Evolutionary conservation across 129 eudicot species (phyloP), one percentile per base, ranked within the genome.

Genomic region (Gnaphalium uliginosum): DNA sequence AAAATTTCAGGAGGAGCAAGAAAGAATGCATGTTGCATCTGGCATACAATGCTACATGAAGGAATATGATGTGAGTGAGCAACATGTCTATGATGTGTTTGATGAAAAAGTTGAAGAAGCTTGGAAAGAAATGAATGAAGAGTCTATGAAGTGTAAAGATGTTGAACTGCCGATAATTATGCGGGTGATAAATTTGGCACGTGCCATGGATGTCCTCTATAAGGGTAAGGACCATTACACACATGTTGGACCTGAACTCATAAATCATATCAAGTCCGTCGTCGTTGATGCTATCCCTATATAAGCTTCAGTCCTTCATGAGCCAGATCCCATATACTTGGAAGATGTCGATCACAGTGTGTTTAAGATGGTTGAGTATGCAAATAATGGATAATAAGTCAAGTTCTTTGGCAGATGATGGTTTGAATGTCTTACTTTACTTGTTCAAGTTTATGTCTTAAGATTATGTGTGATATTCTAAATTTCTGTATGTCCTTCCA

Each of bases 81-180:
- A 74, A 57, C 32, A 80, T 19, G 74, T 69, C 24, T 76, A 65
- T 19, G 30, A 78, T 21, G 50, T 71, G 71, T 74, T 85, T 15
- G 66, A 33, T 7, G 65, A 74, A 8, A 70, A 58, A 24, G 46
- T 85, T 8, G 78, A 60, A 32, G 39, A 65, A 22, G 85, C 85
- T 2, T 84, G 87, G 87, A 84, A 79, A 69, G 81, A 79, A 32
- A 70, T 84, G 57, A 79, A 79, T 51, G 18, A 37, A 30, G 83
- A 51, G 19, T 30, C 66, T 17, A 57, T 79, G 8, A 30, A 4
- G 15, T 72, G 78, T 8, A 37, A 32, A 24, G 73, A 54, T 11
- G 66, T 72, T 8, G 57, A 77, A 29, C 35, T 46, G 68, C 68
- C 84, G 2, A 35, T 79, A 2, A 57, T 80, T 4, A 21, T 37